These are phyloP conservation scores for Chromera velia DNA, from an alignment of 73 alveolate species.

Conservation along the genomic window DNA sequence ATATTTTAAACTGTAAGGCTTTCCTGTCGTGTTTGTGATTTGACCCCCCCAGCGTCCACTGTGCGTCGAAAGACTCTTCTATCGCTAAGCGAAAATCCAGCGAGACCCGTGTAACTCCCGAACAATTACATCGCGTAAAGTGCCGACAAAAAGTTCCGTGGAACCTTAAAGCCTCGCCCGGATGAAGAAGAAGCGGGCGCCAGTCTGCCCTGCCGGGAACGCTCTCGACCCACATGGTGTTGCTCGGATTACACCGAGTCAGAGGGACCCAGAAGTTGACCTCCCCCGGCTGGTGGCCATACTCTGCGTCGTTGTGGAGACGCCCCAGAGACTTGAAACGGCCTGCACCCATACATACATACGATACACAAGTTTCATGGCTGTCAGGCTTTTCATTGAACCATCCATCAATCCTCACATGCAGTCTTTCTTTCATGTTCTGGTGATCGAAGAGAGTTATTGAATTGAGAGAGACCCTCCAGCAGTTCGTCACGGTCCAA, in stretches of 20 bases:
- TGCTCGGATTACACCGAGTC: background rate
- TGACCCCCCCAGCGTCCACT: background rate
- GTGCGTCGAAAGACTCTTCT: background rate
- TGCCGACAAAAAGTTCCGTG: background rate
- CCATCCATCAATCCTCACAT: no score
- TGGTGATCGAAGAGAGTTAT: no score
- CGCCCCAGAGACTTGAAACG: background rate
- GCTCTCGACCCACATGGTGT: constrained; percentile 3
- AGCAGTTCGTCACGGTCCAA: no score
- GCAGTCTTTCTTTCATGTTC: no score
- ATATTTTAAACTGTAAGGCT: no score
- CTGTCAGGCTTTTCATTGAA: no score
- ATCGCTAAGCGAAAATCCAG: background rate
- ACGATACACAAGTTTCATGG: no score
- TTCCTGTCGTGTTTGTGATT: no score
- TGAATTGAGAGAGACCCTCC: no score
- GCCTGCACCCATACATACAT: no score
- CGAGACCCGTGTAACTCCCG: background rate
- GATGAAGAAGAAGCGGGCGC: constrained; percentile 10
- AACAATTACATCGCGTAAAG: background rate
- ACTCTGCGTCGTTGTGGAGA: background rate
- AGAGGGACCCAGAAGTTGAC: background rate
- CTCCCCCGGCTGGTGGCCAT: constrained; percentile 1
- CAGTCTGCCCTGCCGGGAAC: constrained; percentile 12
- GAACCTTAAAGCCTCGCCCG: constrained; percentile 9